Percentiles rank a stretch among this genome's conserved stretches.
These are phyloP conservation scores for Cryptococcus neoformans DNA, from an alignment of 1,284 basidiomycete genomes.

Conservation along the genomic window DNA sequence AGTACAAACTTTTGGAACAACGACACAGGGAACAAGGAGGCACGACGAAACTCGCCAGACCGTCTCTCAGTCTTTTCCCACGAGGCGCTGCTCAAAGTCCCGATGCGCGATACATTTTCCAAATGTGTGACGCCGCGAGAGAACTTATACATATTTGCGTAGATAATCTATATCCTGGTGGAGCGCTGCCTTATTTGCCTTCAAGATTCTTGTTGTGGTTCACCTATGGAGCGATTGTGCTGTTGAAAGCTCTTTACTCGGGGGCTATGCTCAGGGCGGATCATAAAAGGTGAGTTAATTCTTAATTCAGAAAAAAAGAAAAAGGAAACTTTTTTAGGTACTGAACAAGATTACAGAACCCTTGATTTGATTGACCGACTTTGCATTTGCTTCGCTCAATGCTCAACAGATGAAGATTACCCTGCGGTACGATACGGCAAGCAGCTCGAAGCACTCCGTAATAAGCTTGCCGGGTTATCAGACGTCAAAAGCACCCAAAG, in stretches of 20 bases:
- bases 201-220: slow-evolving; percentile 48
- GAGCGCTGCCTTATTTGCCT: slow-evolving; percentile 45
- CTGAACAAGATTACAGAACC: slow-evolving; percentile 18
- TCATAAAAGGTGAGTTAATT: slow-evolving; percentile 28
- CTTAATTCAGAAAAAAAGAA: neutral
- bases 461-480: slow-evolving; percentile 33
- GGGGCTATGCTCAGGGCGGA: slow-evolving; percentile 48
- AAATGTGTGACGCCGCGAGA: slow-evolving; percentile 44
- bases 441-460: slow-evolving; percentile 33
- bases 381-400: slow-evolving; percentile 33
- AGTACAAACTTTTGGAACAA: slow-evolving; percentile 20
- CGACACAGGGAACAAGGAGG: slow-evolving; percentile 14
- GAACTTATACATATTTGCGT: slow-evolving; percentile 47
- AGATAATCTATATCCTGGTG: slow-evolving; percentile 43
- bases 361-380: slow-evolving; percentile 42
- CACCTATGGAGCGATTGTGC: slow-evolving; percentile 45
- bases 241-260: slow-evolving; percentile 47
- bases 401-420: slow-evolving; percentile 41
- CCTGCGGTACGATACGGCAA: slow-evolving; percentile 44
- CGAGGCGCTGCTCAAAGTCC: slow-evolving; percentile 44
- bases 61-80: slow-evolving; percentile 40
- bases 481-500: slow-evolving; percentile 17
- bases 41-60: slow-evolving; percentile 15
- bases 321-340: neutral
- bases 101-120: slow-evolving; percentile 47